A percentile compares a stretch with the other conserved stretches of the same genome.
Conservation (phyloP, 2,329 filamentous ascomycete genomes). For the Penicillium corylophilum region DNA sequence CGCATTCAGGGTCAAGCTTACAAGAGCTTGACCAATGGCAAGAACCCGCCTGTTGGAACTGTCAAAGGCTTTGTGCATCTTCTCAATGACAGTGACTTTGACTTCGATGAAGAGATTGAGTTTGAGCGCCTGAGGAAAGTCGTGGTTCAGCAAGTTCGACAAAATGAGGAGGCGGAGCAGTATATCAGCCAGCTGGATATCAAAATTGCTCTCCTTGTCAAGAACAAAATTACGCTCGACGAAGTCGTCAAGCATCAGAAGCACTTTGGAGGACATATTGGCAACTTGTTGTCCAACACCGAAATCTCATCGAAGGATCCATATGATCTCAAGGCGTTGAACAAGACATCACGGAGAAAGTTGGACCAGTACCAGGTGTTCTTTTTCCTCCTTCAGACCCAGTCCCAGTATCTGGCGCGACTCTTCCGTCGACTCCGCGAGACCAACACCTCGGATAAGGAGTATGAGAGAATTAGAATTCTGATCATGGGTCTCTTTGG, state of each 20-base stretch:
- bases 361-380: slow-evolving; percentile 95
- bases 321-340: slow-evolving; percentile 93
- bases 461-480: slow-evolving; percentile 87
- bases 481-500: slow-evolving; percentile 96
- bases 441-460: slow-evolving; percentile 81
- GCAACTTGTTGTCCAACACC: slow-evolving; percentile 81
- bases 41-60: slow-evolving; percentile 93
- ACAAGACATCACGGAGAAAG: slow-evolving; percentile 94
- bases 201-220: slow-evolving; percentile 96
- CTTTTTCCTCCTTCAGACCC: slow-evolving; percentile 95
- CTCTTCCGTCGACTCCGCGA: slow-evolving; percentile 83
- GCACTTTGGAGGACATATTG: slow-evolving; percentile 88
- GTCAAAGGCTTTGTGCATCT: slow-evolving; percentile 98
- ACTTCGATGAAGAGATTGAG: slow-evolving; percentile 98
- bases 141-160: slow-evolving; percentile 93
- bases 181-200: slow-evolving; percentile 98
- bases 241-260: slow-evolving; percentile 96
- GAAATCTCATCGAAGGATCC: slow-evolving; percentile 86
- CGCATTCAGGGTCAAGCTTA: slow-evolving; percentile 97
- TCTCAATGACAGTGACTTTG: slow-evolving; percentile 96
- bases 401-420: slow-evolving; percentile 88
- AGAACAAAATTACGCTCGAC: slow-evolving; percentile 98
- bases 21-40: slow-evolving; percentile 92
- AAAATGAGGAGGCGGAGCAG: slow-evolving; percentile 95
- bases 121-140: slow-evolving; percentile 93